Evolutionary conservation across 2,329 filamentous ascomycete species (phyloP).

Genomic region (Aschersonia sp.): DNA sequence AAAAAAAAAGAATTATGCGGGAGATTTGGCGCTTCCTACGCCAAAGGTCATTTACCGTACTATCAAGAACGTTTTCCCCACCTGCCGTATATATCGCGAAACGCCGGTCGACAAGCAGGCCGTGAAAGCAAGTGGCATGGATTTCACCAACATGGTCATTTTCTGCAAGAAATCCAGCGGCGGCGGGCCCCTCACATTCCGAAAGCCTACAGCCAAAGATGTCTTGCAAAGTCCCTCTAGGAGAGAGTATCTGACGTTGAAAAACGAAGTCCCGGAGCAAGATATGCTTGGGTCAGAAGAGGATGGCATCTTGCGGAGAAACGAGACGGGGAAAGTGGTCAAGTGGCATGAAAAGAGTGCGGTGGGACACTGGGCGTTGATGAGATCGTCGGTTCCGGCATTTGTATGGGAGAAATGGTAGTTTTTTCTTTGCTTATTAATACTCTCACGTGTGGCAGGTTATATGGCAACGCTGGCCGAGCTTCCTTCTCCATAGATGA

Average conservation of each 20-base stretch:
- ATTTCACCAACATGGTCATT: constrained; percentile 93
- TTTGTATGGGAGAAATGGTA: constrained; percentile 81
- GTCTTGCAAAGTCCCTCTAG: constrained; percentile 59
- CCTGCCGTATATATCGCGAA: constrained; percentile 85
- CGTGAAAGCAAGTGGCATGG: constrained; percentile 33
- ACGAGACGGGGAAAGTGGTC: constrained; percentile 51
- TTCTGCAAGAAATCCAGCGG: constrained; percentile 61
- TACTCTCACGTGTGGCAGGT: no score
- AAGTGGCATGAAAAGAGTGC: constrained; percentile 65
- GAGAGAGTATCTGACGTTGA: constrained; percentile 54
- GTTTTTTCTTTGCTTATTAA: neutral
- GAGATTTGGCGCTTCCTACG: constrained; percentile 64
- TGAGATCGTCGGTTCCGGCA: constrained; percentile 68
- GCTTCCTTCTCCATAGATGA: no score
- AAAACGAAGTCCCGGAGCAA: constrained; percentile 47
- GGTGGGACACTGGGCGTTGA: constrained; percentile 77
- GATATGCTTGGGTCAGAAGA: constrained; percentile 27
- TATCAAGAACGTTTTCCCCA: constrained; percentile 69
- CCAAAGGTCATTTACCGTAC: constrained; percentile 71
- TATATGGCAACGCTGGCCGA: no score
- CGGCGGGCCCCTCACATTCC: constrained; percentile 42
- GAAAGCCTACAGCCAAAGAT: constrained; percentile 48
- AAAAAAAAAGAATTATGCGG: constrained; percentile 68
- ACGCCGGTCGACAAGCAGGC: constrained; percentile 34
- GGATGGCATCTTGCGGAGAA: constrained; percentile 40